Percentiles rank a stretch among this genome's conserved stretches.
These are phyloP conservation scores for Dictyostelium firmibasis DNA, from an alignment of 78 protist species.

Conservation along the genomic window DNA sequence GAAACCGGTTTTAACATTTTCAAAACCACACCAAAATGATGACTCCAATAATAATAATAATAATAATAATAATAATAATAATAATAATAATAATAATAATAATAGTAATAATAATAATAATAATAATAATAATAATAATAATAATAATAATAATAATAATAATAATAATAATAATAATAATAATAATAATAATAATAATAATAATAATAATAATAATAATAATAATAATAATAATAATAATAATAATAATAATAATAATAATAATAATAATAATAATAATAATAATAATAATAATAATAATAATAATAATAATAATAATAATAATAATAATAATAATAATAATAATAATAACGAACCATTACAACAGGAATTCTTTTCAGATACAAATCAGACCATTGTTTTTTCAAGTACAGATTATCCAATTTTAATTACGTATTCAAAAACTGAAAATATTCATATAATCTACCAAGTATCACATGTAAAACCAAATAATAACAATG, in stretches of 20 bases:
- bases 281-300: background rate
- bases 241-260: too few relatives aligned
- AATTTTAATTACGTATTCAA: background rate
- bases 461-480: slow-evolving; percentile 11
- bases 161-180: background rate
- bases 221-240: background rate
- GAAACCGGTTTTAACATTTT: slow-evolving; percentile 5
- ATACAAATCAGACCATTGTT: slow-evolving; percentile 15
- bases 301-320: background rate
- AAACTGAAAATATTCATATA: background rate
- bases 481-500: background rate
- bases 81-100: too few relatives aligned
- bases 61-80: background rate
- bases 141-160: too few relatives aligned
- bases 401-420: slow-evolving; percentile 18
- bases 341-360: background rate
- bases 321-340: background rate
- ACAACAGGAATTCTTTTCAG: slow-evolving; percentile 43
- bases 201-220: background rate
- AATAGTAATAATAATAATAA: background rate
- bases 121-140: background rate
- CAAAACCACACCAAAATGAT: background rate
- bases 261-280: too few relatives aligned
- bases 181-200: too few relatives aligned
- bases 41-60: too few relatives aligned